Evolutionary conservation across 1,139 yeast genomes (phyloP), one percentile per base, ranked within the genome.

Genomic region (Geotrichum fermentans): DNA sequence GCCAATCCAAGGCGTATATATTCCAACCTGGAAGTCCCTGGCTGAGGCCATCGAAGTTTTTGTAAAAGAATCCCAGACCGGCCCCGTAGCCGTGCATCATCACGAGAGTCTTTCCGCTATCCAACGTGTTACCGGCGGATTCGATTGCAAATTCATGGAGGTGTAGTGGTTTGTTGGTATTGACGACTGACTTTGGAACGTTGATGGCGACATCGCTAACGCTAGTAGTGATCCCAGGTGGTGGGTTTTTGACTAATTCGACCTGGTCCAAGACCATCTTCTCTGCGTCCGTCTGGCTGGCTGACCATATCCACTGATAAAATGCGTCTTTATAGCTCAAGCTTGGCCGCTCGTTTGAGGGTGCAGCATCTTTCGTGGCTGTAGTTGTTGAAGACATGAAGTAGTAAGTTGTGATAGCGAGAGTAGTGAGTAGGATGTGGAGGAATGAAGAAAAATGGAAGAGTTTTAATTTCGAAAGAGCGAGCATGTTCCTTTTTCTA

Each of bases 51-150:
- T 75, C 78, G 56, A 85, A 81, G 61, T 86, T 87, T 49, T 89
- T 72, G 54, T 84, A 85, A 68, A 79, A 88, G 60, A 90, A 80
- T 20, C 90, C 88, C 6, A 83, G 72, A 0, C 94, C 82, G 0
- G 96, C 92, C 0, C 92, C 95, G 64, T 84, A 87, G 0, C 97
- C 97, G 62, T 88, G 97, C 29, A 88, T 58, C 62, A 88, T 73
- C 5, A 86, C 85, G 18, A 82, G 57, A 22, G 26, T 45, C 20
- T 42, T 47, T 16, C 37, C 53, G 6, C 45, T 26, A 8, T 43
- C 33, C 16, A 22, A 28, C 39, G 54, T 54, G 28, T 53, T 50
- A 35, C 57, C 57, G 13, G 54, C 55, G 21, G 62, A 62, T 28
- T 55, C 55, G 4, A 65, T 58, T 30, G 63, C 65, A 47, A 82